These are phyloP conservation scores for Fraxinus ornus DNA, from an alignment of 305 asterid genomes.

Conservation along the genomic window DNA sequence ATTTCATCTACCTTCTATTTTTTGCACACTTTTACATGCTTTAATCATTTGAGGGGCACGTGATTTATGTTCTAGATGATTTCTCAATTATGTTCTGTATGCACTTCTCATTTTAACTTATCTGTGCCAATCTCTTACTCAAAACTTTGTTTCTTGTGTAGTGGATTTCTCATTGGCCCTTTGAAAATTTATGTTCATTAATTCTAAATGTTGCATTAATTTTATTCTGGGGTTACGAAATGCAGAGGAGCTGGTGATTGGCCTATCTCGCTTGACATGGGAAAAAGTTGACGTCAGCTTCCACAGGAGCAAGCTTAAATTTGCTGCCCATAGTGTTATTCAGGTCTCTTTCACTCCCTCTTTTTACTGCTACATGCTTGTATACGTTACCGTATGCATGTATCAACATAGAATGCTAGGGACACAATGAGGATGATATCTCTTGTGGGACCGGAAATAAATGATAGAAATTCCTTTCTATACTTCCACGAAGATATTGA, in stretches of 20 bases:
- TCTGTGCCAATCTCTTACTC: not conserved
- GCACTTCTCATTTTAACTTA: not conserved
- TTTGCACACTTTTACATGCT: not conserved
- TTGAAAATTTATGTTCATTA: not conserved
- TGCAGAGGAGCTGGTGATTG: slow-evolving; percentile 76
- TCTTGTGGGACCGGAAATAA: not conserved
- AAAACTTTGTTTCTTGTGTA: not conserved
- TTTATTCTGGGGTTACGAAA: not conserved
- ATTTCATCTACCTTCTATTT: not conserved
- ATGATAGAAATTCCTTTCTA: not conserved
- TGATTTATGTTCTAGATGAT: not conserved
- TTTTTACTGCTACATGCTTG: not conserved
- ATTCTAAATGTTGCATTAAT: not conserved
- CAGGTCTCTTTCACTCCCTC: slow-evolving; percentile 55
- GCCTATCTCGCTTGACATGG: slow-evolving; percentile 85
- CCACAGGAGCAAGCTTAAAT: slow-evolving; percentile 68
- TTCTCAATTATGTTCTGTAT: no score
- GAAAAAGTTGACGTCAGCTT: slow-evolving; percentile 98
- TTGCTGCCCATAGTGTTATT: slow-evolving; percentile 89
- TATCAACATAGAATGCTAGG: not conserved
- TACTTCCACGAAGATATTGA: not conserved
- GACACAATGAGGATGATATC: not conserved
- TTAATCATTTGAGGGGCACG: not conserved
- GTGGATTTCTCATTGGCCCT: not conserved
- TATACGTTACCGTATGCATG: not conserved